phyloP scores from a whole-genome alignment of 306 rosid species.

The Malus orientalis region DNA sequence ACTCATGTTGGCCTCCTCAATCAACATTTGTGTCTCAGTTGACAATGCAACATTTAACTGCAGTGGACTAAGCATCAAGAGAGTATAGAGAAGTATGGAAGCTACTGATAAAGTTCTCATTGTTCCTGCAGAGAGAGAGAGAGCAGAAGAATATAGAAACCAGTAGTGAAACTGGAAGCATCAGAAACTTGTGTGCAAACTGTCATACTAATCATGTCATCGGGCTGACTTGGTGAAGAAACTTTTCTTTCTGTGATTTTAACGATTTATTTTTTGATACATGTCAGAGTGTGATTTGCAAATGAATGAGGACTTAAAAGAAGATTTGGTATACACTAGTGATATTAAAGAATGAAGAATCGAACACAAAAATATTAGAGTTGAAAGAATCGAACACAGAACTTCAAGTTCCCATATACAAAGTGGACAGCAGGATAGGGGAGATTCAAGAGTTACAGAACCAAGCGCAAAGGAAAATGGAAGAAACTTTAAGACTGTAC shows the following conservation, averaged over 20 bases:
- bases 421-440: not conserved
- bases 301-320: too few species aligned
- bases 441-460: not conserved
- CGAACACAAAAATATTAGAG: too few species aligned
- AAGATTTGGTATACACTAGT: too few species aligned
- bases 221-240: too few species aligned
- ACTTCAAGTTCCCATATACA: not conserved
- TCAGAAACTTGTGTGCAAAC: too few species aligned
- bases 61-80: constrained; percentile 14
- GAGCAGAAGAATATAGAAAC: not conserved
- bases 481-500: not conserved
- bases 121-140: not conserved
- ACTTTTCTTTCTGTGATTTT: too few species aligned
- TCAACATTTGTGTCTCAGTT: constrained; percentile 9
- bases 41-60: constrained; percentile 24
- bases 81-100: constrained; percentile 2
- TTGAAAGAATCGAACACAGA: not conserved
- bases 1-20: constrained; percentile 19
- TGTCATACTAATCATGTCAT: too few species aligned
- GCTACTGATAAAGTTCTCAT: constrained; percentile 13
- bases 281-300: too few species aligned
- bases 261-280: too few species aligned
- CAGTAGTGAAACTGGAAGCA: too few species aligned
- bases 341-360: too few species aligned
- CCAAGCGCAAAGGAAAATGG: not conserved